Evolutionary conservation across 257 asterid species (phyloP).

Genomic region (Capsicum baccatum): DNA sequence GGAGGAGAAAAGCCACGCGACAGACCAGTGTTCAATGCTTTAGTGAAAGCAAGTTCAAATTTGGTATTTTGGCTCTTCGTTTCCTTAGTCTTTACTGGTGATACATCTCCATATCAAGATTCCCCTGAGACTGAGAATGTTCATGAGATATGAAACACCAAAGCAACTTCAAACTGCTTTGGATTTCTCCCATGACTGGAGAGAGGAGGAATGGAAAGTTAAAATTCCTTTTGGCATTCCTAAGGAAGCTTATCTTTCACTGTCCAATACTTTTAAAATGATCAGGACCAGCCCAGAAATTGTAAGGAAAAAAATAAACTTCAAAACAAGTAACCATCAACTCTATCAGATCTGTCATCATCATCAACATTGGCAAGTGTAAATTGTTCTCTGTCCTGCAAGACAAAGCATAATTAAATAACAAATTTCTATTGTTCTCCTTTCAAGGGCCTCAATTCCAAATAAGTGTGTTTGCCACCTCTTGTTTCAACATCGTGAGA

Average conservation of each 20-base stretch:
- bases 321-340: conserved; percentile 69
- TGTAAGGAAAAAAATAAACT: conserved; percentile 73
- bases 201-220: conserved; percentile 20
- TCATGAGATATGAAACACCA: conserved; percentile 31
- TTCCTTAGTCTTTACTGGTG: conserved; percentile 61
- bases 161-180: conserved; percentile 22
- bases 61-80: conserved; percentile 58
- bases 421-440: conserved; percentile 17
- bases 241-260: conserved; percentile 53
- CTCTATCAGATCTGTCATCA: conserved; percentile 65
- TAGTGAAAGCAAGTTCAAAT: conserved; percentile 67
- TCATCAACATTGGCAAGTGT: conserved; percentile 50
- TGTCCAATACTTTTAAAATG: conserved; percentile 84
- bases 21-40: conserved; percentile 55
- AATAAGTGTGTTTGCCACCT: conserved; percentile 33
- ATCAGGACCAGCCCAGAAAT: conserved; percentile 95
- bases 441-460: not conserved
- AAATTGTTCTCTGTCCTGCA: conserved; percentile 60
- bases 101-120: conserved; percentile 54
- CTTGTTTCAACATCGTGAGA: conserved; percentile 57
- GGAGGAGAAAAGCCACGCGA: conserved; percentile 74
- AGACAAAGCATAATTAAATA: conserved; percentile 16
- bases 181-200: not conserved
- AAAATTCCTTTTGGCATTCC: conserved; percentile 23
- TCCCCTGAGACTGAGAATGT: conserved; percentile 49